Base-by-base conservation (phyloP, 2,329 filamentous ascomycete species). In the Cryphonectria radicalis region DNA sequence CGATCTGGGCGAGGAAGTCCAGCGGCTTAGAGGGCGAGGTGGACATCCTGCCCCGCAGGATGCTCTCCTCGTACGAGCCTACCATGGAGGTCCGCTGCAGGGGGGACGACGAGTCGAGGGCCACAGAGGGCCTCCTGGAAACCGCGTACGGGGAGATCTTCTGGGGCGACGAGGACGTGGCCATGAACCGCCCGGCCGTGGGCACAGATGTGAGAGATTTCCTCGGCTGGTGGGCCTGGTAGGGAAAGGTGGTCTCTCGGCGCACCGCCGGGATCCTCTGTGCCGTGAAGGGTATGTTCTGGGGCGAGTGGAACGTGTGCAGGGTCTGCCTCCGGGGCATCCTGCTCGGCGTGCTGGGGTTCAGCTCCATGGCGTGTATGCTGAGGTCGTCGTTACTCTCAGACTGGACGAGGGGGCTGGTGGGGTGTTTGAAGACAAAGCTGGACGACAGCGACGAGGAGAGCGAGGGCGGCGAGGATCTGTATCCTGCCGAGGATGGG, bases 41-140 rank as follows among this genome's bases (percentile, higher is more conserved):
- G 40, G 96, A 98, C 96, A 99, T 99, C 73, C 96, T 90, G 55
- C 96, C 96, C 63, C 94, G 90, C 1, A 99, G 84, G 72, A 99
- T 98, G 40, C 94, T 98, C 82, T 99, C 96, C 81, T 99, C 96
- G 76, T 98, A 99, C 1, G 95, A 98, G 2, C 96, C 96, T 2
- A 98, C 95, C 92, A 99, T 97, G 4, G 95, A 95, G 11, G 95
- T 95, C 80, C 97, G 94, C 70, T 95, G 93, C 40, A 96, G 84
- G 4, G 93, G 91, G 1, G 70, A 70, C 3, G 93, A 94, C 3
- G 86, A 83, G 63, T 97, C 95, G 0, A 91, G 90, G 22, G 89
- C 87, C 63, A 93, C 84, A 0, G 95, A 98, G 0, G 91, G 90
- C 11, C 88, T 84, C 4, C 87, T 85, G 11, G 87, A 77, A 10